A percentile compares a stretch with the other conserved stretches of the same genome.
Evolutionary conservation across 2,329 filamentous ascomycete genomes (phyloP).

Genomic region (Colletotrichum euphorbiae): DNA sequence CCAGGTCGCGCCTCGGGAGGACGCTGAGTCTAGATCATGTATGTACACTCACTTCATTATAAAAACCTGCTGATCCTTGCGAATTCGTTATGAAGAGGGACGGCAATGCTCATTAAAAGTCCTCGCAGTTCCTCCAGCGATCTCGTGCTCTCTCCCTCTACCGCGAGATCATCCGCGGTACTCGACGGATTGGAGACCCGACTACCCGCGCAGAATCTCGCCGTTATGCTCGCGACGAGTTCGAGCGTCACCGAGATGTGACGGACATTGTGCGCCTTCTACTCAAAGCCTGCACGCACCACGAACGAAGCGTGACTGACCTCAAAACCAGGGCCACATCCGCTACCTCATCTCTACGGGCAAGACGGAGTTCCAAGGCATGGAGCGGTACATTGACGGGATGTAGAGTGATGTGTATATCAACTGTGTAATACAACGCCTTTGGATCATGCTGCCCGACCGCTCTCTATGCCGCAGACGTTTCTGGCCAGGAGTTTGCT

Average conservation of each 20-base stretch:
- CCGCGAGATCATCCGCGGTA: conserved; percentile 67
- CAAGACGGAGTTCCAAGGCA: conserved; percentile 73
- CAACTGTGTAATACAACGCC: conserved; percentile 28
- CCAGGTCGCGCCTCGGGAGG: conserved; percentile 53
- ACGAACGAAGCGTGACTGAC: background rate
- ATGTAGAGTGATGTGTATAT: conserved; percentile 47
- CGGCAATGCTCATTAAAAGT: too few species aligned
- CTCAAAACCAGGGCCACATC: conserved; percentile 62
- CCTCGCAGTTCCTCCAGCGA: conserved; percentile 68
- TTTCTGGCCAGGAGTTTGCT: background rate
- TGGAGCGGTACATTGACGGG: conserved; percentile 68
- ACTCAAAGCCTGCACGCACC: background rate
- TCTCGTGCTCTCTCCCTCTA: conserved; percentile 67
- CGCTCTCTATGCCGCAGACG: too few species aligned
- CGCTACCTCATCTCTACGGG: conserved; percentile 73
- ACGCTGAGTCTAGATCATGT: conserved; percentile 71
- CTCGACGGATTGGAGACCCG: conserved; percentile 62
- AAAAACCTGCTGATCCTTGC: background rate
- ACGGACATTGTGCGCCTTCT: conserved; percentile 62
- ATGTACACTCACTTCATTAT: conserved; percentile 42
- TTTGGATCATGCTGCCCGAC: background rate
- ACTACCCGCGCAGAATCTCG: conserved; percentile 66
- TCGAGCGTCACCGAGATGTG: conserved; percentile 68
- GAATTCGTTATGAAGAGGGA: too few species aligned
- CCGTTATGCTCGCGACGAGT: conserved; percentile 69